phyloP scores from a whole-genome alignment of 805 yeast genomes.

The Sugiyamaella floridensis region DNA sequence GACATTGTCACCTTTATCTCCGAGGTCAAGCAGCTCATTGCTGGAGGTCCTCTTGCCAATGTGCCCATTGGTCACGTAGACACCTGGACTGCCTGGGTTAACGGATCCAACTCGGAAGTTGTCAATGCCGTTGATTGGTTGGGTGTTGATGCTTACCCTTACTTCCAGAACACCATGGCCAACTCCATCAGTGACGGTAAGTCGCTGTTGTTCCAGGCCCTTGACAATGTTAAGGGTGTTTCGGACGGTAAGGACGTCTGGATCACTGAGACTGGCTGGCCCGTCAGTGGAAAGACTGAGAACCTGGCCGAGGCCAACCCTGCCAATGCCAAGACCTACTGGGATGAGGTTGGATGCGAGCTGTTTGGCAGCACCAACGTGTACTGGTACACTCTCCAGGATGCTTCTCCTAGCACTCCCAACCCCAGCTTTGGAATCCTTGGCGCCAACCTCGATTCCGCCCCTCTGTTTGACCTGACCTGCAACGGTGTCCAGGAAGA shows the following conservation, averaged over 20 bases:
- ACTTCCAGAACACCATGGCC: conserved; percentile 79
- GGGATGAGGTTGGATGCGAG: conserved; percentile 73
- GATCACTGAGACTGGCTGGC: conserved; percentile 96
- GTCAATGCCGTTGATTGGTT: conserved; percentile 67
- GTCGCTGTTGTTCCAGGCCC: conserved; percentile 78
- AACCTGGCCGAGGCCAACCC: conserved; percentile 56
- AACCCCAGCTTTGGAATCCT: conserved; percentile 19
- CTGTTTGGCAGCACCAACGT: conserved; percentile 18
- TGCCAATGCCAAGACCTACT: conserved; percentile 60
- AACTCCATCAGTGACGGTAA: conserved; percentile 84
- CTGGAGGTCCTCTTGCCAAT: conserved; percentile 58
- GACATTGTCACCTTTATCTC: conserved; percentile 49
- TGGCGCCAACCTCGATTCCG: conserved; percentile 10
- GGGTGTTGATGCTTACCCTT: conserved; percentile 83
- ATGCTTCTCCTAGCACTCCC: conserved; percentile 13
- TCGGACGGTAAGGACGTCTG: conserved; percentile 71
- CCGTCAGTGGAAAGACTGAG: conserved; percentile 65
- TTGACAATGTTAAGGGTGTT: conserved; percentile 61
- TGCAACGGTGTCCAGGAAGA: conserved; percentile 7
- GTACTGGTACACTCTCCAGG: conserved; percentile 20
- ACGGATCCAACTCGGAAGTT: conserved; percentile 58
- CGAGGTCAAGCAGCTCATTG: conserved; percentile 55
- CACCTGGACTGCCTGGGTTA: conserved; percentile 82
- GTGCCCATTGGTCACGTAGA: conserved; percentile 79
- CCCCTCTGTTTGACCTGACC: conserved; percentile 16